Evolutionary conservation across 768 basidiomycete genomes (phyloP).

Genomic region (Hypsizygus marmoreus): DNA sequence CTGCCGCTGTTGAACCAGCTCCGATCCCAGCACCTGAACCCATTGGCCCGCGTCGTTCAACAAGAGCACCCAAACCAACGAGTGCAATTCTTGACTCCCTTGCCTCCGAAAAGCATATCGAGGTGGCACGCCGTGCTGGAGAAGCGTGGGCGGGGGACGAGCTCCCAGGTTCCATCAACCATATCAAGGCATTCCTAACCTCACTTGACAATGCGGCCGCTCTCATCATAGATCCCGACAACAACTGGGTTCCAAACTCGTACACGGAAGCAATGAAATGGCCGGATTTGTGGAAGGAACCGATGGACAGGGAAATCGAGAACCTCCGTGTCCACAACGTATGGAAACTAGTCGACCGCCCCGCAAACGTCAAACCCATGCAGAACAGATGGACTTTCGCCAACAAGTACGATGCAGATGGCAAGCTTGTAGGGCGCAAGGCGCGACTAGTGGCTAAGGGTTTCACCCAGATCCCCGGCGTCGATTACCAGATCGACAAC

Average conservation of each 20-base stretch:
- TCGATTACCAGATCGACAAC: constrained; percentile 26
- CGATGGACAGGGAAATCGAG: constrained; percentile 2
- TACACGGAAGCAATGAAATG: background rate
- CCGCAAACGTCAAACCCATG: background rate
- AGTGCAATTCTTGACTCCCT: constrained; percentile 11
- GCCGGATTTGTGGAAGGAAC: background rate
- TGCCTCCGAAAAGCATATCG: too few species aligned
- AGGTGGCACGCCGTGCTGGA: background rate
- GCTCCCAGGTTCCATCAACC: too few species aligned
- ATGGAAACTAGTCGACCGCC: constrained; percentile 5
- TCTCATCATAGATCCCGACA: background rate
- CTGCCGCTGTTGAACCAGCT: too few species aligned
- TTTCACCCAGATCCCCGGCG: constrained; percentile 28
- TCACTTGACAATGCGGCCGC: background rate
- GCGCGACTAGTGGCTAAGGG: constrained; percentile 13
- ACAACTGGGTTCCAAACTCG: background rate
- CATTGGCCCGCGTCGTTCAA: background rate
- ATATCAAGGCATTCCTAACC: too few species aligned
- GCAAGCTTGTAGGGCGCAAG: constrained; percentile 26
- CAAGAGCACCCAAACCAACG: background rate
- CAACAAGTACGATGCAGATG: constrained; percentile 26
- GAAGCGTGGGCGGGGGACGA: constrained; percentile 1
- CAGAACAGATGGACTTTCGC: constrained; percentile 27
- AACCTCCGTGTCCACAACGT: background rate
- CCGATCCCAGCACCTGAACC: background rate